Base-by-base conservation (phyloP, 805 yeast species). In the Wilhelminamyces savonicus region DNA sequence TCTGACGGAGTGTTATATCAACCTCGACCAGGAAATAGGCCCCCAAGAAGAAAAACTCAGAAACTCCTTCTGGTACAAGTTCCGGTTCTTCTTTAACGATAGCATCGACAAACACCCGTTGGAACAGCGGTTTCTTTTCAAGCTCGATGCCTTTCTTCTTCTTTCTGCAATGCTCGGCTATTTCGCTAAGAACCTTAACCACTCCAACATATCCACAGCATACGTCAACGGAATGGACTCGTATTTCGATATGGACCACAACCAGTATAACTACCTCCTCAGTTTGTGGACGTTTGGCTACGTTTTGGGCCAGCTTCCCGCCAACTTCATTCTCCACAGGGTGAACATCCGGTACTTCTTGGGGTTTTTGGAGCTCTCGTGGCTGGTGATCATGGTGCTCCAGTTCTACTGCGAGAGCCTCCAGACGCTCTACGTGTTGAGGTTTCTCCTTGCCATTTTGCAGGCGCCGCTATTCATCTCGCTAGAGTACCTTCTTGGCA, bases 101-200 rank as follows among this genome's bases (percentile, higher is more conserved):
- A 42, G 52, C 9, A 23, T 27, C 7, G 66, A 62, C 32, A 62
- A 65, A 31, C 51, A 52, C 26, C 59, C 65, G 2, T 65, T 37
- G 3, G 71, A 66, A 34, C 62, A 66, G 27, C 56, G 52, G 16
- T 49, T 76, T 21, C 34, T 60, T 21, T 46, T 76, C 11, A 79
- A 79, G 46, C 48, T 78, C 19, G 86, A 79, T 43, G 37, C 74
- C 9, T 46, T 75, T 20, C 54, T 81, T 29, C 63, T 76, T n/a
- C 58, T 66, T 26, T 74, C 74, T 39, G 63, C 80, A 0, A 69
- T 76, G 49, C 52, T 76, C 34, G 76, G 75, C 2, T 68, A 67
- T 41, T 69, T 66, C 40, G 59, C 65, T 39, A 69, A 68, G 45
- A 62, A 57, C 19, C 49, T 69, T 39, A 60, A 67, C 37, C 67